Conservation (phyloP, 1,284 basidiomycete species). For the Pterulicium gracile region DNA sequence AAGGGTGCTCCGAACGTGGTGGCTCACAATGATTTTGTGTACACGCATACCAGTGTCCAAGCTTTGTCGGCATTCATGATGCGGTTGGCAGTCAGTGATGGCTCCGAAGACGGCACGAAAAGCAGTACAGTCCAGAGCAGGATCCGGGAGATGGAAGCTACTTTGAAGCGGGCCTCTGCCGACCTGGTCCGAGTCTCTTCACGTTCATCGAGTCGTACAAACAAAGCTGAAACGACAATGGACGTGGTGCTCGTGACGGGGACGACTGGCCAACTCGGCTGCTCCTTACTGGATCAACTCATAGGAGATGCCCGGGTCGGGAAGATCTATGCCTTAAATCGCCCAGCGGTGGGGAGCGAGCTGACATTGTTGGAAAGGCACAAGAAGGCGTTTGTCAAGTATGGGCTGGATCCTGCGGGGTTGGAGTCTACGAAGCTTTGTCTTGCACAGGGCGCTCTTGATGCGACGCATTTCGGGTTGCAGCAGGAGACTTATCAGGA, state of each 20-base stretch:
- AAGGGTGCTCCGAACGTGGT: neutral
- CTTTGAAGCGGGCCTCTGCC: too few species aligned
- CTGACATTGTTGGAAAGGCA: constrained; percentile 17
- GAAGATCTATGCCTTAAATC: neutral
- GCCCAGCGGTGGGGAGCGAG: neutral
- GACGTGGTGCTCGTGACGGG: neutral
- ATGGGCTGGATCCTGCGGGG: constrained; percentile 19
- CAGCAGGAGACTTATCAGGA: constrained; percentile 16
- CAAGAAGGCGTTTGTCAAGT: constrained; percentile 16
- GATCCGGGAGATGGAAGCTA: too few species aligned
- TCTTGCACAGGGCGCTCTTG: constrained; percentile 23
- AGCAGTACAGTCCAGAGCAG: too few species aligned
- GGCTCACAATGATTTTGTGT: neutral
- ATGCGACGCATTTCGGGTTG: constrained; percentile 19
- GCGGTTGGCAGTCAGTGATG: neutral
- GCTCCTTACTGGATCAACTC: neutral
- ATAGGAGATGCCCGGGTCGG: neutral
- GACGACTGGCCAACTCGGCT: neutral
- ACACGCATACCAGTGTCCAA: neutral
- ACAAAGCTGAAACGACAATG: too few species aligned
- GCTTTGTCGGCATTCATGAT: neutral
- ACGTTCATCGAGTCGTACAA: too few species aligned
- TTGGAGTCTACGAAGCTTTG: constrained; percentile 19
- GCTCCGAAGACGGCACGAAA: neutral
- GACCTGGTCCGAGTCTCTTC: too few species aligned